A percentile compares a stretch with the other conserved stretches of the same genome.
phyloP scores from a whole-genome alignment of 768 basidiomycete species.

The Boletus vermiculosoides region DNA sequence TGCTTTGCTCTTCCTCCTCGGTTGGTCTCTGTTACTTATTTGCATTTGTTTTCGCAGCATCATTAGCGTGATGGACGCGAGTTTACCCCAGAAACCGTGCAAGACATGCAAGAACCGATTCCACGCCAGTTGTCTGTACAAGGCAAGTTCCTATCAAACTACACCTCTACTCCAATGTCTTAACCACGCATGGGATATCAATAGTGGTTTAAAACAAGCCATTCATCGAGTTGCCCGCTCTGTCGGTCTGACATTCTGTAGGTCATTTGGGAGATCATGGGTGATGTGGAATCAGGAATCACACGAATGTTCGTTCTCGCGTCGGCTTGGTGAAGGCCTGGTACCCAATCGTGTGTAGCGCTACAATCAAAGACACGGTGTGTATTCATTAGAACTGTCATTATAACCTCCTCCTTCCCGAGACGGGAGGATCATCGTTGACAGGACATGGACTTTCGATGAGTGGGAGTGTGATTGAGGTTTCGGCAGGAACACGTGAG shows the following conservation, averaged over 20 bases:
- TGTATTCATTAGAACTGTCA: constrained; percentile 1
- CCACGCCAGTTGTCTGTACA: constrained; percentile 89
- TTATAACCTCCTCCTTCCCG: not conserved
- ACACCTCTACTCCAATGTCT: not conserved
- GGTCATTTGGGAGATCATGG: not conserved
- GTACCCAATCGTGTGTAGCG: not conserved
- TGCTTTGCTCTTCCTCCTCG: not conserved
- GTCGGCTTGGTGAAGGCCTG: not conserved
- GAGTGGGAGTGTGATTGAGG: not conserved
- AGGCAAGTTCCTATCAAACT: constrained; percentile 44
- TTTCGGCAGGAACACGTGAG: not conserved
- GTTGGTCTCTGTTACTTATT: not conserved
- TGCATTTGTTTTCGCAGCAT: constrained; percentile 50
- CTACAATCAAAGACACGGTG: not conserved
- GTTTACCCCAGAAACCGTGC: constrained; percentile 87
- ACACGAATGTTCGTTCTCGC: not conserved
- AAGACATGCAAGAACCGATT: constrained; percentile 93
- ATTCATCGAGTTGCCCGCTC: constrained; percentile 87
- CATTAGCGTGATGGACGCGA: constrained; percentile 86
- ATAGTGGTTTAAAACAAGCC: constrained; percentile 88
- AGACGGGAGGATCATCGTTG: not conserved
- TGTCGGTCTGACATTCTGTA: constrained; percentile 82
- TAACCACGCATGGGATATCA: not conserved
- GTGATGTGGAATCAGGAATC: too few species aligned
- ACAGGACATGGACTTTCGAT: not conserved